These are phyloP conservation scores for Phytophthora tubulina DNA, from an alignment of 352 stramenopile genomes.

Conservation along the genomic window DNA sequence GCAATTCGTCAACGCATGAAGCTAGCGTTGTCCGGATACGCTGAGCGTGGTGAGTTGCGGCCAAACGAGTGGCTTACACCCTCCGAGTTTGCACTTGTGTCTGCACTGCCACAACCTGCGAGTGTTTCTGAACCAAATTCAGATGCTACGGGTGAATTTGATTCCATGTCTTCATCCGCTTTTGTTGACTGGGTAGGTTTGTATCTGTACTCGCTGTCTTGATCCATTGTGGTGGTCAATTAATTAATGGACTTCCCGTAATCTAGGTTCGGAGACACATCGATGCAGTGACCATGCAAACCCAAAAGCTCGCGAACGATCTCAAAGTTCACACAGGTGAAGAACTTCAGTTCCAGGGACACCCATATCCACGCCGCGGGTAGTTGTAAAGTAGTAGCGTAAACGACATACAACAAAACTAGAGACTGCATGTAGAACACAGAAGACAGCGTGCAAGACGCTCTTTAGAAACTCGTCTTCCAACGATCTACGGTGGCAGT, in stretches of 20 bases:
- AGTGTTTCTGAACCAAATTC: background rate
- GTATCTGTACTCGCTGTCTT: background rate
- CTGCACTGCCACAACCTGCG: constrained; percentile 31
- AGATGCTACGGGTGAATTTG: constrained; percentile 34
- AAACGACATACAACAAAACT: background rate
- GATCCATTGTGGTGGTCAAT: no score
- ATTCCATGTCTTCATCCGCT: constrained; percentile 28
- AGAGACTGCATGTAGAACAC: no score
- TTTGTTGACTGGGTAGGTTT: constrained; percentile 61
- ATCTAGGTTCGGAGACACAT: constrained; percentile 53
- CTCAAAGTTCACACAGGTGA: constrained; percentile 67
- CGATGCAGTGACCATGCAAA: constrained; percentile 57
- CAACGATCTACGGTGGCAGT: background rate
- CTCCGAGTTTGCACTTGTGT: constrained; percentile 49
- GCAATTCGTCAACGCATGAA: constrained; percentile 64
- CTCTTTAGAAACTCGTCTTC: background rate
- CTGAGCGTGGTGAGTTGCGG: constrained; percentile 45
- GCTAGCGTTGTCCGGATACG: constrained; percentile 45
- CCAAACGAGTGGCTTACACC: constrained; percentile 43
- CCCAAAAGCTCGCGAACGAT: constrained; percentile 44
- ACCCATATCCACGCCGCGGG: constrained; percentile 46
- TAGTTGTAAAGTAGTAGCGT: constrained; percentile 10
- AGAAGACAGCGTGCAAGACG: background rate
- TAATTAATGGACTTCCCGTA: background rate
- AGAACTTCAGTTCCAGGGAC: constrained; percentile 72